phyloP scores from a whole-genome alignment of 2,329 filamentous ascomycete genomes.

The Cytospora piceae region DNA sequence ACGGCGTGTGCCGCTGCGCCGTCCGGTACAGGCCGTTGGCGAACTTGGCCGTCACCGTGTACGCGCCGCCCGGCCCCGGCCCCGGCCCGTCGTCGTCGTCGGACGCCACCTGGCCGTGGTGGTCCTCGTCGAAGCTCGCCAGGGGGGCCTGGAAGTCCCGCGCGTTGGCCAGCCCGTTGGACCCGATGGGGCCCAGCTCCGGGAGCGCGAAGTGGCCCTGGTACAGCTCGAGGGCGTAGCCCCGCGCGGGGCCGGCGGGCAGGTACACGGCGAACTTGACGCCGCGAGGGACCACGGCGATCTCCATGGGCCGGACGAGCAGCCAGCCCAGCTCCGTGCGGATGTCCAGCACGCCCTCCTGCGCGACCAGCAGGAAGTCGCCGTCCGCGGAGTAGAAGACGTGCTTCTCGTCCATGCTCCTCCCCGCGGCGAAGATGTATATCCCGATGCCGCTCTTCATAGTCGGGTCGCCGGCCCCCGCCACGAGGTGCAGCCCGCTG shows the following conservation, averaged over 20 bases:
- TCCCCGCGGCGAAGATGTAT: conserved; percentile 78
- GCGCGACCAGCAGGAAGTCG: conserved; percentile 75
- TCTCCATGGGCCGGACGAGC: conserved; percentile 77
- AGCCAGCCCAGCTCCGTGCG: conserved; percentile 77
- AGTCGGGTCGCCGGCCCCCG: conserved; percentile 77
- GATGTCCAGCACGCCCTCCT: conserved; percentile 75
- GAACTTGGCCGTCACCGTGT: conserved; percentile 66
- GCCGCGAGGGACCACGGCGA: conserved; percentile 75
- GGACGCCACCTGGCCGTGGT: conserved; percentile 46
- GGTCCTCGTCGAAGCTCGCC: conserved; percentile 68
- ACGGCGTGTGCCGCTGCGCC: conserved; percentile 71
- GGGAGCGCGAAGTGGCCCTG: conserved; percentile 73
- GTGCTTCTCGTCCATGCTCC: conserved; percentile 73
- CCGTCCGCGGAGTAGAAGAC: conserved; percentile 87
- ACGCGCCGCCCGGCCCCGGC: conserved; percentile 38
- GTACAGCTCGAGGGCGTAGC: conserved; percentile 77
- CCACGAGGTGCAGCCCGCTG: conserved; percentile 68
- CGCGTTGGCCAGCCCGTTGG: conserved; percentile 73
- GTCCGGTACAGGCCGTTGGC: conserved; percentile 69
- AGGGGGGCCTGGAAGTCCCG: conserved; percentile 76
- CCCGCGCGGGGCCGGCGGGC: conserved; percentile 63
- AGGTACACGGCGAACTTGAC: conserved; percentile 75
- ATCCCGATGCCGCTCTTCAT: conserved; percentile 81
- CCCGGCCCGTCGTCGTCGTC: conserved; percentile 37
- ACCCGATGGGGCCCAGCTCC: conserved; percentile 73